Evolutionary conservation across 257 asterid genomes (phyloP).

Genomic region (Solanum chiquidenum): DNA sequence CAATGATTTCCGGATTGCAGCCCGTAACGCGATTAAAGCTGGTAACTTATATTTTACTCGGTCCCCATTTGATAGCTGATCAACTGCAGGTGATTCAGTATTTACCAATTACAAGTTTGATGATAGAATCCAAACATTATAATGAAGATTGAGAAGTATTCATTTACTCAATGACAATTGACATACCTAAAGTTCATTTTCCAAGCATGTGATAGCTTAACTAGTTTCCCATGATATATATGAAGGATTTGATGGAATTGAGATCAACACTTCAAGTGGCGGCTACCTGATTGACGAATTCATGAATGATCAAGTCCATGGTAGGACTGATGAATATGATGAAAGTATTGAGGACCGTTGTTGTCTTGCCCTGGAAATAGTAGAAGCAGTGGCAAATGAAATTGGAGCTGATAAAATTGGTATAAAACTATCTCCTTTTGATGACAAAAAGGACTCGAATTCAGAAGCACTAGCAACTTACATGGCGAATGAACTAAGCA

Average conservation of each 20-base stretch:
- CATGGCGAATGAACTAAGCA: not conserved
- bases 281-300: conserved; percentile 89
- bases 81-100: not conserved
- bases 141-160: not conserved
- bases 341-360: conserved; percentile 63
- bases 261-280: conserved; percentile 78
- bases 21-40: not conserved
- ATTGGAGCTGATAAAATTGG: conserved; percentile 69
- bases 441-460: conserved; percentile 26
- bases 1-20: not conserved
- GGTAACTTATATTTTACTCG: not conserved
- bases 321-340: conserved; percentile 30
- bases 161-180: not conserved
- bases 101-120: not conserved
- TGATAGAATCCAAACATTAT: not conserved
- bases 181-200: not conserved
- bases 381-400: conserved; percentile 50
- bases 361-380: conserved; percentile 48
- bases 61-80: not conserved
- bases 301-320: conserved; percentile 71
- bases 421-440: conserved; percentile 75
- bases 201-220: not conserved
- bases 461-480: conserved; percentile 62
- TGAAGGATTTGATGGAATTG: conserved; percentile 84
- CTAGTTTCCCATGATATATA: not conserved